phyloP scores from a whole-genome alignment of 768 basidiomycete species.

The Boletus eberwhitei region DNA sequence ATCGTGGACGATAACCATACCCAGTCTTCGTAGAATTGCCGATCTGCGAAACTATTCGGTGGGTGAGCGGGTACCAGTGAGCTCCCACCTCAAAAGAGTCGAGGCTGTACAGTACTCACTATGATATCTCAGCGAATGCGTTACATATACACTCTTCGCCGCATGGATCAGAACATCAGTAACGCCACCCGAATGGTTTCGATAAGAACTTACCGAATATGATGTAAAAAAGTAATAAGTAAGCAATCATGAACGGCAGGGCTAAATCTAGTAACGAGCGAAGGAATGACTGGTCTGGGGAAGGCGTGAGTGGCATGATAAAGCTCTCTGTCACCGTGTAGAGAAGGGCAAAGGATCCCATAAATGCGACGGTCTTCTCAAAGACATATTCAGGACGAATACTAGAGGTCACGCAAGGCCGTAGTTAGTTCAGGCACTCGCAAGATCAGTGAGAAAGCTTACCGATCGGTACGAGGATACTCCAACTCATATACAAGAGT shows the following conservation, averaged over 20 bases:
- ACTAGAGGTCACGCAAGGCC: conserved; percentile 5
- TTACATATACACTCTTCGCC: conserved; percentile 90
- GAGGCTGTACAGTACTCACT: conserved; percentile 44
- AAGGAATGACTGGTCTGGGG: conserved; percentile 64
- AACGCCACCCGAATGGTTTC: background rate
- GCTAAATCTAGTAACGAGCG: conserved; percentile 81
- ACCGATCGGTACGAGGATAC: conserved; percentile 89
- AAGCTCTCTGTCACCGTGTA: conserved; percentile 92
- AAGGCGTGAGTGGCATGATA: conserved; percentile 81
- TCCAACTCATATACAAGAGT: conserved; percentile 96
- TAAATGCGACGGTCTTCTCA: conserved; percentile 76
- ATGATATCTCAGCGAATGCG: conserved; percentile 89
- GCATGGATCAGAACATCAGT: background rate
- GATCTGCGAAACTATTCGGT: conserved; percentile 79
- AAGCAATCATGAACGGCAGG: conserved; percentile 91
- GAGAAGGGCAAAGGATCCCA: conserved; percentile 94
- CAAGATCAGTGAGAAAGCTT: conserved; percentile 21
- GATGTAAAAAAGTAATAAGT: conserved; percentile 82
- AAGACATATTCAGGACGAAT: conserved; percentile 50
- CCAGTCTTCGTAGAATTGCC: conserved; percentile 98
- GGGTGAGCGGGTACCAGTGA: background rate
- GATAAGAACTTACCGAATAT: conserved; percentile 58
- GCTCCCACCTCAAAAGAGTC: background rate
- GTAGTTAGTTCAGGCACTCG: background rate
- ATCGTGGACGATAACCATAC: conserved; percentile 33